phyloP scores from a whole-genome alignment of 805 yeast genomes.

The Ogataea ramenticola region DNA sequence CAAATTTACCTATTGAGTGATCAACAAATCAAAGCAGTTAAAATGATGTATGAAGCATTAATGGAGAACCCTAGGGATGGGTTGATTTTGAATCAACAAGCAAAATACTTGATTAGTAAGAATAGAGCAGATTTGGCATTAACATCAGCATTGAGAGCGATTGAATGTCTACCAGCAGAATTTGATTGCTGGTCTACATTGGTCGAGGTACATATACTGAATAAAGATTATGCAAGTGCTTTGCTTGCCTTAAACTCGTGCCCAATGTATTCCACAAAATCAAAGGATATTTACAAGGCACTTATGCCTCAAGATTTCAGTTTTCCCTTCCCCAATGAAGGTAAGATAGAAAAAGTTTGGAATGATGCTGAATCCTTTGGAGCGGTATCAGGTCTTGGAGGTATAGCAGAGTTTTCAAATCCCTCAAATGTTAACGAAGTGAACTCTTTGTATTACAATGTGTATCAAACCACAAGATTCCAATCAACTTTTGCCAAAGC shows the following conservation, averaged over 20 bases:
- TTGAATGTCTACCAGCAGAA: constrained; percentile 67
- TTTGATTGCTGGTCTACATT: constrained; percentile 66
- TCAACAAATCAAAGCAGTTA: constrained; percentile 42
- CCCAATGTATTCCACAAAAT: constrained; percentile 53
- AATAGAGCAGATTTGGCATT: constrained; percentile 49
- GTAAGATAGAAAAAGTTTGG: constrained; percentile 46
- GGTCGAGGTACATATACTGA: constrained; percentile 51
- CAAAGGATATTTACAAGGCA: constrained; percentile 37
- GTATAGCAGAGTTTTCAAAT: constrained; percentile 26
- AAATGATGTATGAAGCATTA: constrained; percentile 33
- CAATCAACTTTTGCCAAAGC: constrained; percentile 51
- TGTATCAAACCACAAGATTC: constrained; percentile 42
- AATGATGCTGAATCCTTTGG: constrained; percentile 25
- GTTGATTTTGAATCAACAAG: constrained; percentile 52
- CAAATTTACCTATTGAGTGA: constrained; percentile 32
- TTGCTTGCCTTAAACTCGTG: constrained; percentile 64
- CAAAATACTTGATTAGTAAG: constrained; percentile 52
- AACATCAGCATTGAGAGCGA: constrained; percentile 50
- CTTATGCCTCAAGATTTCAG: constrained; percentile 36
- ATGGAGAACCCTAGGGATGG: constrained; percentile 45
- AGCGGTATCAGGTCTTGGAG: constrained; percentile 26
- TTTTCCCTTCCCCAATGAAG: constrained; percentile 48
- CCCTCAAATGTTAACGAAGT: constrained; percentile 30
- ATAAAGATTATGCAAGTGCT: constrained; percentile 51
- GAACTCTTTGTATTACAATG: constrained; percentile 40